Percentiles rank a stretch among this genome's conserved stretches.
phyloP scores from a whole-genome alignment of 495 filamentous ascomycete genomes.

The Penicillium mononematosum region DNA sequence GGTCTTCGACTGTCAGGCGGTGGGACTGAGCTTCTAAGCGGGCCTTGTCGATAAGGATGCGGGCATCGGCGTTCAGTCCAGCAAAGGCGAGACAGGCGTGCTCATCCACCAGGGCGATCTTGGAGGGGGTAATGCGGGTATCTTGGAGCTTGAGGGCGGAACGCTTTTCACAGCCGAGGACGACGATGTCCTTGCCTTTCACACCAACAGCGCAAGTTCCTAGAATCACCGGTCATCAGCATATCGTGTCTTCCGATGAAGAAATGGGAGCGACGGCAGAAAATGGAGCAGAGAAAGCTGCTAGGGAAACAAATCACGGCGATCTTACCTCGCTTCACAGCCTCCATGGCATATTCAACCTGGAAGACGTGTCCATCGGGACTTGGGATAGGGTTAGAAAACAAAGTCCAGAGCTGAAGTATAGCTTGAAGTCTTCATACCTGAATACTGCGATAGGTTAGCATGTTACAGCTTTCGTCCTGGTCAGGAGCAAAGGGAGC shows the following conservation, averaged over 20 bases:
- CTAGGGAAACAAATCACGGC: slow-evolving; percentile 3
- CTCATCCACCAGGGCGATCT: slow-evolving; percentile 90
- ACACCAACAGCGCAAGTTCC: slow-evolving; percentile 98
- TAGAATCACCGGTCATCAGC: slow-evolving; percentile 34
- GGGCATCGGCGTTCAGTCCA: slow-evolving; percentile 93
- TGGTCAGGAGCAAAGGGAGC: slow-evolving; percentile 24
- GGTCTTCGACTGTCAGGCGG: slow-evolving; percentile 96
- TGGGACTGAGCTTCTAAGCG: slow-evolving; percentile 96
- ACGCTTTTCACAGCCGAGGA: slow-evolving; percentile 96
- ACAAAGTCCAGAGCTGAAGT: slow-evolving; percentile 19
- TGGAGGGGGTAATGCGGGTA: slow-evolving; percentile 97
- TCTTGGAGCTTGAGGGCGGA: slow-evolving; percentile 99
- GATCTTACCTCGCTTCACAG: slow-evolving; percentile 86
- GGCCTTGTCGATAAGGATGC: slow-evolving; percentile 96
- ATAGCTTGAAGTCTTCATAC: slow-evolving; percentile 13
- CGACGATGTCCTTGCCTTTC: slow-evolving; percentile 91
- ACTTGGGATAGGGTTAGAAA: slow-evolving; percentile 52
- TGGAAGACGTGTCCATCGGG: slow-evolving; percentile 99
- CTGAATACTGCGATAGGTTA: slow-evolving; percentile 34
- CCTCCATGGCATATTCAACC: slow-evolving; percentile 98
- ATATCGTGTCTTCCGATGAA: slow-evolving; percentile 8
- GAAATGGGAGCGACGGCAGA: background rate
- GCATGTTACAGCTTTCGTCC: slow-evolving; percentile 6
- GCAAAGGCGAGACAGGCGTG: slow-evolving; percentile 97
- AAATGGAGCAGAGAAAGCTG: slow-evolving; percentile 1